phyloP scores from a whole-genome alignment of 139 green algal species.

The Yamagishiella unicocca region DNA sequence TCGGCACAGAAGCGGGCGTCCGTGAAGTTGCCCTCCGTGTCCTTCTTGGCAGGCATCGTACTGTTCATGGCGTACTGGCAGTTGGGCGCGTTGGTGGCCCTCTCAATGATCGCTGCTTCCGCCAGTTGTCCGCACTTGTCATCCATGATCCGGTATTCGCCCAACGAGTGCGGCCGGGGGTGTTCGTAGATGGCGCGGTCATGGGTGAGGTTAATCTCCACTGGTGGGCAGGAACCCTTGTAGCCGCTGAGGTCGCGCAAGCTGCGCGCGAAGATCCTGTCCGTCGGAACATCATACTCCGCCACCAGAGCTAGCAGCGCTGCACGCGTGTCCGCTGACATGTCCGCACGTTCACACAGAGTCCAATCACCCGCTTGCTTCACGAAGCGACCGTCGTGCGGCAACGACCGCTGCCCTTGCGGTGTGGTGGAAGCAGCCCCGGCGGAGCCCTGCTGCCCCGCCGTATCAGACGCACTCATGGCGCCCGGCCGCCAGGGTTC shows the following conservation, averaged over 20 bases:
- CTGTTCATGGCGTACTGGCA: slow-evolving; percentile 11
- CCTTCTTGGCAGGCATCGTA: slow-evolving; percentile 46
- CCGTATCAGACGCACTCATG: too few relatives aligned
- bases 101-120: slow-evolving; percentile 9
- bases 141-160: too few relatives aligned
- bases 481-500: too few relatives aligned
- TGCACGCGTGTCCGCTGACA: not conserved
- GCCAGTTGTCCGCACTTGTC: slow-evolving; percentile 36
- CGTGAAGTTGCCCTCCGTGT: too few relatives aligned
- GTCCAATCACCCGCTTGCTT: slow-evolving; percentile 1
- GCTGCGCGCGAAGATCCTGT: not conserved
- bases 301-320: not conserved
- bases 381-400: not conserved
- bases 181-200: slow-evolving; percentile 14
- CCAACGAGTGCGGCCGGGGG: not conserved
- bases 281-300: not conserved
- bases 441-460: too few relatives aligned
- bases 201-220: not conserved
- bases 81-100: not conserved
- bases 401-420: not conserved
- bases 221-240: not conserved
- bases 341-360: not conserved
- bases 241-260: not conserved
- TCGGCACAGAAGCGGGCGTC: too few relatives aligned
- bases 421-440: too few relatives aligned